These are phyloP conservation scores for Pyrrhoderma noxium DNA, from an alignment of 1,284 basidiomycete genomes.

Conservation along the genomic window DNA sequence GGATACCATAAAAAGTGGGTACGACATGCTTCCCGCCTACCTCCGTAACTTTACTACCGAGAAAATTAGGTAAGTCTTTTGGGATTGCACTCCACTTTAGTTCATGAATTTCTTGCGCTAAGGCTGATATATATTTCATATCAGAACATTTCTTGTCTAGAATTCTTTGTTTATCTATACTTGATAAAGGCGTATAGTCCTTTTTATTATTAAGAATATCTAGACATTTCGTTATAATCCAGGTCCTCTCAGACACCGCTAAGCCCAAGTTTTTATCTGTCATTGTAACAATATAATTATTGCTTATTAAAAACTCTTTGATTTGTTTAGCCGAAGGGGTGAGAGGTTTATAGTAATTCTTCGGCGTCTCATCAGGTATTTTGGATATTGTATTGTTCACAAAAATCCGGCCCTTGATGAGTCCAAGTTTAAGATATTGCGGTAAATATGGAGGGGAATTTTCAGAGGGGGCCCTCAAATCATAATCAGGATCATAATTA, in stretches of 20 bases:
- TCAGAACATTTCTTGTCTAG: background rate
- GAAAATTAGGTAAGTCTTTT: background rate
- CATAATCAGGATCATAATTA: slow-evolving; percentile 2
- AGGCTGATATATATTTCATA: background rate
- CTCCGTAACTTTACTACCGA: background rate
- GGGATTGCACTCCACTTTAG: background rate
- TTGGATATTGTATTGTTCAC: background rate
- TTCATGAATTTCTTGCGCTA: too few species aligned
- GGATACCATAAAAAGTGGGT: slow-evolving; percentile 29
- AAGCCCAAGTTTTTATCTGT: slow-evolving; percentile 14
- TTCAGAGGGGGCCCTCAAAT: background rate
- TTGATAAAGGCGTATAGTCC: slow-evolving; percentile 2
- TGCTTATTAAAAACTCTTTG: background rate
- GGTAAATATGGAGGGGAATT: background rate
- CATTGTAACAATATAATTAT: slow-evolving; percentile 13
- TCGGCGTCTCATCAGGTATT: background rate
- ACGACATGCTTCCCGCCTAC: slow-evolving; percentile 9
- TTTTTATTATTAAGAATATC: slow-evolving; percentile 8
- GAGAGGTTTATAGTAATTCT: background rate
- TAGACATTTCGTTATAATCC: slow-evolving; percentile 12
- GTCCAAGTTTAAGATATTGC: background rate
- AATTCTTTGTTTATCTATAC: background rate
- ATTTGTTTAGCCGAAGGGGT: background rate
- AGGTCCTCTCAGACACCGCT: slow-evolving; percentile 11
- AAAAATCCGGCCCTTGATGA: background rate